Evolutionary conservation across 768 basidiomycete genomes (phyloP).

Genomic region (Fistulinella prunicolor): DNA sequence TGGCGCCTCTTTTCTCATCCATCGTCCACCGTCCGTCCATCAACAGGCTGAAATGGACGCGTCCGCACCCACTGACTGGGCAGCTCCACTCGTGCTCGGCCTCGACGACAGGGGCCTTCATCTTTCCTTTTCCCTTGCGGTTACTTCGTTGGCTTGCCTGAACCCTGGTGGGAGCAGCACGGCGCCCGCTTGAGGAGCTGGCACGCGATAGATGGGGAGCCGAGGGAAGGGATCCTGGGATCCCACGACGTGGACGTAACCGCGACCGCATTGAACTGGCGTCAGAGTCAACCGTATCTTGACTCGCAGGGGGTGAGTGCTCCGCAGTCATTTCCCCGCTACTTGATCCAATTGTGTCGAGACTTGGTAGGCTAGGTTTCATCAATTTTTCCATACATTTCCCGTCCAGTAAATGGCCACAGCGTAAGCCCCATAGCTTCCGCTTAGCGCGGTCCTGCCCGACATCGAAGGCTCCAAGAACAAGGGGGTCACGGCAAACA

Average conservation of each 20-base stretch:
- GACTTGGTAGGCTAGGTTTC: slow-evolving; percentile 33
- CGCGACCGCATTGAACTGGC: slow-evolving; percentile 52
- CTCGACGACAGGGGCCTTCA: slow-evolving; percentile 37
- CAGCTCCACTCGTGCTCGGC: slow-evolving; percentile 60
- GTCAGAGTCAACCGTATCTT: slow-evolving; percentile 31
- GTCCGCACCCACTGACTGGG: slow-evolving; percentile 57
- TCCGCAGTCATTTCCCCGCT: slow-evolving; percentile 11
- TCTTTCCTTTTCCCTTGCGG: slow-evolving; percentile 35
- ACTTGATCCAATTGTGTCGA: slow-evolving; percentile 9
- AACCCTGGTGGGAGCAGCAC: not conserved
- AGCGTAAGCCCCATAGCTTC: slow-evolving; percentile 69
- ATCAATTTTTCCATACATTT: slow-evolving; percentile 65
- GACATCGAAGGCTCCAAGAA: slow-evolving; percentile 50
- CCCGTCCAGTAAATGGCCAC: slow-evolving; percentile 77
- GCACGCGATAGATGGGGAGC: slow-evolving; percentile 2
- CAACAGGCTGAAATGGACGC: slow-evolving; percentile 54
- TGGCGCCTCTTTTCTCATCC: slow-evolving; percentile 45
- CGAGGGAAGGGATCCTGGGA: slow-evolving; percentile 6
- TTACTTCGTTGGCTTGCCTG: slow-evolving; percentile 14
- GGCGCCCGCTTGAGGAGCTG: slow-evolving; percentile 10
- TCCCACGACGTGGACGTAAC: slow-evolving; percentile 46
- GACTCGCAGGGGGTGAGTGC: slow-evolving; percentile 6
- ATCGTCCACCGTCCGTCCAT: slow-evolving; percentile 59
- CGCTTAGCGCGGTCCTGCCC: slow-evolving; percentile 43
- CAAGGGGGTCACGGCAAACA: slow-evolving; percentile 60